Conservation (phyloP, 352 stramenopile species). For the Pythium utonaiense region DNA sequence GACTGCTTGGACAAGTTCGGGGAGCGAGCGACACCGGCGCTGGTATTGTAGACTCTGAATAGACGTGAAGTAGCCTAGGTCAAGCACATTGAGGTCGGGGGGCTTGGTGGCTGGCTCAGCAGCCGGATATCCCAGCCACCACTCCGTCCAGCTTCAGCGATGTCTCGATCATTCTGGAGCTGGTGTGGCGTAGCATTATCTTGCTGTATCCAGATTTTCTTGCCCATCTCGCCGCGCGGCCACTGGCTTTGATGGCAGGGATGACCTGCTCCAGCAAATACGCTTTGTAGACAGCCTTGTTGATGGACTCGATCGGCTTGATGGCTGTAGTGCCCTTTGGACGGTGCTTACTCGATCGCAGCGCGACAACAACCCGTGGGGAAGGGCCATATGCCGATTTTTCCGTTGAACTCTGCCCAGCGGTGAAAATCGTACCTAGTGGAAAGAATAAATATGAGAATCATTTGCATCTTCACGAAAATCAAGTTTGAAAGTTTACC, state of each 20-base stretch:
- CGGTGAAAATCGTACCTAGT: constrained; percentile 14
- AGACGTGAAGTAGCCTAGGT: constrained; percentile 26
- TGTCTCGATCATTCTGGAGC: constrained; percentile 15
- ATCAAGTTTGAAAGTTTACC: constrained; percentile 4
- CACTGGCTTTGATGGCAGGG: constrained; percentile 23
- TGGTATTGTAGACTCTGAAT: constrained; percentile 23
- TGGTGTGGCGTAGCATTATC: constrained; percentile 28
- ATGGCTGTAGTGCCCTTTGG: constrained; percentile 1
- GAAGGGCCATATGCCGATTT: constrained; percentile 31
- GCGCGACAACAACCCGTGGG: constrained; percentile 2
- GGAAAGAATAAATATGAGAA: constrained; percentile 11
- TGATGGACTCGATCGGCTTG: constrained; percentile 19
- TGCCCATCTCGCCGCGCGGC: constrained; percentile 2
- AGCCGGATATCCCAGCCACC: constrained; percentile 26
- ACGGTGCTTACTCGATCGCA: constrained; percentile 19
- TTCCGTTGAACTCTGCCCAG: constrained; percentile 20
- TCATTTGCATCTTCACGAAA: constrained; percentile 1
- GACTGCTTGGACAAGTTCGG: too few species aligned
- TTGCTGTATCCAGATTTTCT: constrained; percentile 25
- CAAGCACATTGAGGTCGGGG: constrained; percentile 26
- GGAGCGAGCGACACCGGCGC: too few species aligned
- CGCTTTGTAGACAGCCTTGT: constrained; percentile 17
- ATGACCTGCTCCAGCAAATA: constrained; percentile 24
- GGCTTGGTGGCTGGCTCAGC: constrained; percentile 21
- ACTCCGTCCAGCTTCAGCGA: too few species aligned